Evolutionary conservation across 257 asterid species (phyloP), one percentile per base, ranked within the genome.

Genomic region (Nyctanthes arbortristis): DNA sequence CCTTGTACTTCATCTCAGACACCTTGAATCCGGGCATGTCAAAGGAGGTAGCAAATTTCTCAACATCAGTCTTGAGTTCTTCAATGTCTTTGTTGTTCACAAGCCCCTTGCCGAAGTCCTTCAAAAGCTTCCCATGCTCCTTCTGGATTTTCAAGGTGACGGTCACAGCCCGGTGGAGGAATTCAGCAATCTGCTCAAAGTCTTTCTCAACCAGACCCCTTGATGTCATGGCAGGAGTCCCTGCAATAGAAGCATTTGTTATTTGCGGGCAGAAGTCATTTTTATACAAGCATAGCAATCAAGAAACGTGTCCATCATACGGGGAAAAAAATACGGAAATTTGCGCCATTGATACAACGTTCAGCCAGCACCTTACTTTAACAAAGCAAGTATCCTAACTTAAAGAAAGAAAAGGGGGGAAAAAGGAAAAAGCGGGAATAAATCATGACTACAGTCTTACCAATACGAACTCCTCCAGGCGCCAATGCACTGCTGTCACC

Each of bases 381-480:
- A n/a, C 30, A 49, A 9, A 1, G 45, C 20, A 73, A 24, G 10
- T 66, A n/a, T 61, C 29, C 20, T 28, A 61, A n/a, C 13, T 59
- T 28, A 30, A 59, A 59, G 11, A 28, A 30, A 59, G 31, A 12
- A 22, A 5, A 59, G n/a, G n/a, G n/a, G n/a, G n/a, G n/a, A n/a
- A n/a, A n/a, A n/a, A n/a, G n/a, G n/a, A 12, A 25, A 59, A 59
- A 12, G 6, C 18, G 14, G 6, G 10, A 56, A 63, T 24, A 31
- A 56, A 33, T 54, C 60, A 13, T 7, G 71, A 37, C 52, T 43
- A 16, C 63, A 72, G 29, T 65, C 88, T 84, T 86, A 91, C 99
- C 99, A 28, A 93, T 86, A 77, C 97, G 99, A 84, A 93, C 99
- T 13, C 97, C 97, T 76, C 99, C 99, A 54, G 99, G 99, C 63